phyloP scores from a whole-genome alignment of 108 stramenopile genomes.

The Pseudonitzschia delicatissima region DNA sequence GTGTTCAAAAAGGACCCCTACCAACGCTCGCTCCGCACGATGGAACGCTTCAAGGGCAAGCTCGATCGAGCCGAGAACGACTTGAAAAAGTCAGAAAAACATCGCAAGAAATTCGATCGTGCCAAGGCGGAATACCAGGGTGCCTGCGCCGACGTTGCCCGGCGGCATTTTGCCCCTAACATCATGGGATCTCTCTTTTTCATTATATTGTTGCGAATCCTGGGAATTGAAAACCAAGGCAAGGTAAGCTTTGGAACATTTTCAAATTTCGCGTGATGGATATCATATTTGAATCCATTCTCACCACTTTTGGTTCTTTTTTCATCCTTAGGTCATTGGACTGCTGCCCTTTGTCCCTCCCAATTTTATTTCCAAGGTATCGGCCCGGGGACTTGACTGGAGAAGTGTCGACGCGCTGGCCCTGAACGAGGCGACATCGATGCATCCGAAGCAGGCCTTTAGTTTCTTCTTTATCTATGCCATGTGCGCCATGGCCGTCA shows the following conservation, averaged over 20 bases:
- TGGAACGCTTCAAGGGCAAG: constrained; percentile 53
- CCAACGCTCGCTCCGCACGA: constrained; percentile 36
- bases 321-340: constrained; percentile 25
- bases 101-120: constrained; percentile 41
- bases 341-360: constrained; percentile 75
- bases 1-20: constrained; percentile 63
- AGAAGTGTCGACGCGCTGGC: constrained; percentile 21
- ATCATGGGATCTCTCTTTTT: constrained; percentile 58
- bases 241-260: constrained; percentile 35
- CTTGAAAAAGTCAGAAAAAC: constrained; percentile 22
- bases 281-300: background rate
- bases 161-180: constrained; percentile 45
- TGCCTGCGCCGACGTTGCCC: constrained; percentile 51
- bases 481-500: constrained; percentile 56
- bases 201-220: constrained; percentile 64
- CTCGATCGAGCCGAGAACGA: constrained; percentile 40
- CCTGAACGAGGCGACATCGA: constrained; percentile 8
- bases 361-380: constrained; percentile 37
- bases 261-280: no score
- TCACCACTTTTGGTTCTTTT: background rate
- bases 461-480: constrained; percentile 74
- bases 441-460: constrained; percentile 52
- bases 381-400: constrained; percentile 58
- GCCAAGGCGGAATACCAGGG: constrained; percentile 55
- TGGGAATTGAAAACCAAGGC: constrained; percentile 69